A percentile compares a stretch with the other conserved stretches of the same genome.
phyloP scores from a whole-genome alignment of 805 yeast genomes.

The Myxozyma vanderwaltii region DNA sequence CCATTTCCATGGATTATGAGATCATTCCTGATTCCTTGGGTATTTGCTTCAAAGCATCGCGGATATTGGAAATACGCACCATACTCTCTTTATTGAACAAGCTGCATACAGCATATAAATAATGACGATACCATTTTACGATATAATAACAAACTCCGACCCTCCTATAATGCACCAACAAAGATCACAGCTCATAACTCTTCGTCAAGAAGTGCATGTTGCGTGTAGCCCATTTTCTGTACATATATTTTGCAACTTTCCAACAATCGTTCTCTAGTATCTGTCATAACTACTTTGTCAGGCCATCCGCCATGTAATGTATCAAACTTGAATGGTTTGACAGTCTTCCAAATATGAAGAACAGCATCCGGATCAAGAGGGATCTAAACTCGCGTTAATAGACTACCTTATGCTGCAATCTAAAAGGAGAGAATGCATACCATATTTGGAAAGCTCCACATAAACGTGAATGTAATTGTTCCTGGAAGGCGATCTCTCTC shows the following conservation, averaged over 20 bases:
- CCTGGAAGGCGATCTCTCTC: conserved; percentile 24
- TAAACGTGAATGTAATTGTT: conserved; percentile 31
- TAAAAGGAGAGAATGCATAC: background rate
- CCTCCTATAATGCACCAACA: background rate
- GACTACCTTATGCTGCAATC: background rate
- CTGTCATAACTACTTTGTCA: conserved; percentile 22
- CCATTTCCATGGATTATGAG: conserved; percentile 19
- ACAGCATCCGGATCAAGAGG: conserved; percentile 33
- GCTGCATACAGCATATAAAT: background rate
- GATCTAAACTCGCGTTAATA: conserved; percentile 11
- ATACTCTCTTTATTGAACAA: background rate
- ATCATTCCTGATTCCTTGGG: conserved; percentile 15
- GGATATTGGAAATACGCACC: conserved; percentile 26
- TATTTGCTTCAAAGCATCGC: conserved; percentile 8
- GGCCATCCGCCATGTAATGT: conserved; percentile 30
- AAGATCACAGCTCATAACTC: background rate
- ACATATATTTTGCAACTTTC: conserved; percentile 30
- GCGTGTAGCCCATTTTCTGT: conserved; percentile 25
- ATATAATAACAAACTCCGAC: background rate
- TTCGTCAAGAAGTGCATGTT: conserved; percentile 20
- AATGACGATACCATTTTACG: background rate
- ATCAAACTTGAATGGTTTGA: conserved; percentile 25
- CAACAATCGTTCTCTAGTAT: conserved; percentile 21
- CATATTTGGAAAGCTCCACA: conserved; percentile 36
- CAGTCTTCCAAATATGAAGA: conserved; percentile 27